Base-by-base conservation (phyloP, 2,329 filamentous ascomycete genomes). In the Cladosporium sphaerospermum region DNA sequence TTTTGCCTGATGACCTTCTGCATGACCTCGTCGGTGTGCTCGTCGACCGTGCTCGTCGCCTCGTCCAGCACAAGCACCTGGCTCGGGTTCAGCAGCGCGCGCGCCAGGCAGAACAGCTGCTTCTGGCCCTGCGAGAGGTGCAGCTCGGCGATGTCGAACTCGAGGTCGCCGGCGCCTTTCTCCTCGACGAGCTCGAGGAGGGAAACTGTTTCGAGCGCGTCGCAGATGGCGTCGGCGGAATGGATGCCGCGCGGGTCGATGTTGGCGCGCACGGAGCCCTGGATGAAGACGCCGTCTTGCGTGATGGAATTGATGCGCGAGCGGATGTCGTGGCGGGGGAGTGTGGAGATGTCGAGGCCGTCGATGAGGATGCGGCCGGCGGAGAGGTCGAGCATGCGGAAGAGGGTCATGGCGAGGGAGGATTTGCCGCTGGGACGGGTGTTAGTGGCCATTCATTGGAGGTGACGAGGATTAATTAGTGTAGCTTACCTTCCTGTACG, bases 21-120 rank as follows among this genome's bases (percentile, higher is more conserved):
- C 67, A 84, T 80, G 23, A 74, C 69, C 34, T 74, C 70, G 58
- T 84, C 82, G 2, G 81, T 83, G 48, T 74, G 74, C 10, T 71
- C 68, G 60, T 85, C 82, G 39, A 84, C 75, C 53, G 76, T 81
- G 40, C 58, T 59, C 2, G 60, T 62, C 49, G 60, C 60, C 41
- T 63, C 62, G 45, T 66, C 65, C 41, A 66, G 44, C 2, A 79
- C 64, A 2, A 78, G 61, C 4, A 80, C 60, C 9, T 59, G 72
- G 1, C 68, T 65, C 32, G 65, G 66, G n/a, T 67, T 59, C 45
- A 78, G 57, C 11, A 78, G 60, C 0, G 75, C 72, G 45, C 78
- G 63, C 0, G 77, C 75, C 0, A 80, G 63, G 39, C 71, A 73
- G 47, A 80, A 75, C 0, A 80, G 64, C 61, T 81, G 78, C 44